Conservation (phyloP, 1,139 yeast species). For the Kazachstania sp. region DNA sequence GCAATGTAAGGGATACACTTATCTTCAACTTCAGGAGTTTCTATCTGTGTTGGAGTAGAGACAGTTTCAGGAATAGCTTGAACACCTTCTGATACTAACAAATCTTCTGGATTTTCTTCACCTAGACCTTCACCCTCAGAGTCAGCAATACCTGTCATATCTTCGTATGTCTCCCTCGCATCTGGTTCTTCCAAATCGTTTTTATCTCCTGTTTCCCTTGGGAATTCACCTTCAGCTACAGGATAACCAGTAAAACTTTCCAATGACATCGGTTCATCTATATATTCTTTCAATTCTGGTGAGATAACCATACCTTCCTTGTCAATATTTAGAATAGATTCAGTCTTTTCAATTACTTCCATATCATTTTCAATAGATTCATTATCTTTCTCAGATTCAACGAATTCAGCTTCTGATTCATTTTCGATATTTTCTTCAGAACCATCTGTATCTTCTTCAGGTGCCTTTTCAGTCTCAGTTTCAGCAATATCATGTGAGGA, state of each 20-base stretch:
- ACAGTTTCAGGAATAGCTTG: not conserved
- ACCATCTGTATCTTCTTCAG: no score
- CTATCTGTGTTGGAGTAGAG: constrained; percentile 7
- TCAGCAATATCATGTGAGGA: not conserved
- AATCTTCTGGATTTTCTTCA: no score
- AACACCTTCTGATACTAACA: not conserved
- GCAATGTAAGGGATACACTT: constrained; percentile 7
- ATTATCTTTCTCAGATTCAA: not conserved
- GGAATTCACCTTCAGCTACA: not conserved
- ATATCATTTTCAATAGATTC: constrained; percentile 1
- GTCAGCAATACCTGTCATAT: constrained; percentile 13
- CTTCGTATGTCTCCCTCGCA: constrained; percentile 13
- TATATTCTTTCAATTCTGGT: no score
- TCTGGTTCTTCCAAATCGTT: not conserved
- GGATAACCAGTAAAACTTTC: not conserved
- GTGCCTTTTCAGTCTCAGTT: not conserved
- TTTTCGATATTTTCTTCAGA: not conserved
- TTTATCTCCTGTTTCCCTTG: not conserved
- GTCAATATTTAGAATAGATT: not conserved
- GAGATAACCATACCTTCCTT: not conserved
- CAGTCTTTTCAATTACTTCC: constrained; percentile 1
- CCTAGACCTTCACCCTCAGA: constrained; percentile 12
- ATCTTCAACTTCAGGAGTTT: not conserved
- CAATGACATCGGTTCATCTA: not conserved
- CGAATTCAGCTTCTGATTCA: not conserved